Conservation (phyloP, 2,329 filamentous ascomycete genomes). For the Westerdykella sp. region DNA sequence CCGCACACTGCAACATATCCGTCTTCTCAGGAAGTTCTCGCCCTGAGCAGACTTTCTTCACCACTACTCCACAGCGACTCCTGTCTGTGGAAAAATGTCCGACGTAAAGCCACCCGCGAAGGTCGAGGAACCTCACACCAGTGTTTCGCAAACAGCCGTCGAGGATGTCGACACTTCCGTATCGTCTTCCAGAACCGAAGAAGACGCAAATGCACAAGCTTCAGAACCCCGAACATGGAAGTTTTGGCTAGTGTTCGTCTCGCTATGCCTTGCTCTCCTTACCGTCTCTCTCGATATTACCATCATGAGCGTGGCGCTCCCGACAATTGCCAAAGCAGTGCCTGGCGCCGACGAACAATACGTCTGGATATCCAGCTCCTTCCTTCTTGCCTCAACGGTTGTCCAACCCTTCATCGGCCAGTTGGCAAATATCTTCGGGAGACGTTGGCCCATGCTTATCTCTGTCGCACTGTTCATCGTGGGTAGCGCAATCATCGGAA, state of each 20-base stretch:
- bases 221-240: not conserved
- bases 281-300: constrained; percentile 25
- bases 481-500: constrained; percentile 48
- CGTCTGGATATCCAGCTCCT: constrained; percentile 7
- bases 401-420: constrained; percentile 22
- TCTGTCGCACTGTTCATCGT: constrained; percentile 43
- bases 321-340: constrained; percentile 25
- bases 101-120: no score
- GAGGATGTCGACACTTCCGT: no score
- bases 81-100: no score
- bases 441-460: constrained; percentile 27
- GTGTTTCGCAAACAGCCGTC: no score
- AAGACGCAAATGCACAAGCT: no score
- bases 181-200: no score
- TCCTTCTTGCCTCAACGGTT: constrained; percentile 4
- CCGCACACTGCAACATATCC: no score
- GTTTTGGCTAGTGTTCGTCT: constrained; percentile 24
- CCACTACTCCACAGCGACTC: no score
- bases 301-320: constrained; percentile 32
- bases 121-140: no score
- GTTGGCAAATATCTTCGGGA: constrained; percentile 38
- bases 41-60: no score
- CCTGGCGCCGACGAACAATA: constrained; percentile 2
- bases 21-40: no score
- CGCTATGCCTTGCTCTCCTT: constrained; percentile 19